Evolutionary conservation across 371 early-diverging fungal species (phyloP).

Genomic region (Rhizopus microsporus): DNA sequence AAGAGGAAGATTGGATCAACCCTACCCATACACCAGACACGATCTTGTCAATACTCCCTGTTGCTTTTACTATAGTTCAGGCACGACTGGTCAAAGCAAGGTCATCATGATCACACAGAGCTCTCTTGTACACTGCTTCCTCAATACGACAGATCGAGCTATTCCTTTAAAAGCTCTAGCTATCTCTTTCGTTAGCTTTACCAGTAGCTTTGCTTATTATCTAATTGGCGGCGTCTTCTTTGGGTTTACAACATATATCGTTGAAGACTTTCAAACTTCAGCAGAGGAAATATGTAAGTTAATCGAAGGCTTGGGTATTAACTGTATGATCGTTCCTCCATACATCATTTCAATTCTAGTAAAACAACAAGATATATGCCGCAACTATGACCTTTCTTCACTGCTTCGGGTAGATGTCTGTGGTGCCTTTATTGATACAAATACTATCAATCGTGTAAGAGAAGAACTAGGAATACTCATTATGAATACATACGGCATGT

Average conservation of each 20-base stretch:
- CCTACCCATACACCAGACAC: slow-evolving; percentile 8
- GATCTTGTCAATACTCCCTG: slow-evolving; percentile 14
- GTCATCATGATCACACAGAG: slow-evolving; percentile 16
- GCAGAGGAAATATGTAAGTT: slow-evolving; percentile 47
- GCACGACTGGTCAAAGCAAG: slow-evolving; percentile 34
- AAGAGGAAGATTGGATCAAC: slow-evolving; percentile 6
- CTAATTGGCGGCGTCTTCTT: slow-evolving; percentile 6
- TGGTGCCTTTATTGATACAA: slow-evolving; percentile 69
- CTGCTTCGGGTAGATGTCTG: slow-evolving; percentile 55
- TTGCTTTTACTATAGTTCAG: slow-evolving; percentile 30
- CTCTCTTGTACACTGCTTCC: neutral
- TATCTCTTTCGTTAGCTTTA: slow-evolving; percentile 16
- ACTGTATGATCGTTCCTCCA: slow-evolving; percentile 52
- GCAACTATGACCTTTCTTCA: slow-evolving; percentile 58
- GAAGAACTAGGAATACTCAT: slow-evolving; percentile 43
- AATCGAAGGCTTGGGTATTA: slow-evolving; percentile 62
- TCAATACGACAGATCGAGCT: neutral
- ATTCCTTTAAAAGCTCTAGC: neutral
- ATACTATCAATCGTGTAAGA: slow-evolving; percentile 38
- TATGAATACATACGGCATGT: slow-evolving; percentile 66
- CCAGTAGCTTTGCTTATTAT: slow-evolving; percentile 1
- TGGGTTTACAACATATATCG: slow-evolving; percentile 9
- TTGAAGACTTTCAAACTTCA: slow-evolving; percentile 38
- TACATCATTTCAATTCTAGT: neutral
- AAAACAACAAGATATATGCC: slow-evolving; percentile 1